A percentile compares a stretch with the other conserved stretches of the same genome.
phyloP scores from a whole-genome alignment of 345 rosid genomes.

The Eucalyptus urophylla region DNA sequence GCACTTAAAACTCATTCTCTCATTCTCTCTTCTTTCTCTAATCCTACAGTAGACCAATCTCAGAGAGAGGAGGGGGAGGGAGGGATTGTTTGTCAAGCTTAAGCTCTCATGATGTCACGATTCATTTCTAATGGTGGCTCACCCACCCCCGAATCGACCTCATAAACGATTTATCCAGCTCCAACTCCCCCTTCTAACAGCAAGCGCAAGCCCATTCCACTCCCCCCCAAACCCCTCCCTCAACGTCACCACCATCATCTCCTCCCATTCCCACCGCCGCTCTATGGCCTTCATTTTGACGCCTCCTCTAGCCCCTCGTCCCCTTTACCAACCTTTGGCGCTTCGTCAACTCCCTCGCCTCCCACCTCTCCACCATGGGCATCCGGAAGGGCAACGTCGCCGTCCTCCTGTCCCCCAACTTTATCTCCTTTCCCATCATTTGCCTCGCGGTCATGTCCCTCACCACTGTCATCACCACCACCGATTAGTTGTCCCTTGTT shows the following conservation, averaged over 20 bases:
- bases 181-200: background rate
- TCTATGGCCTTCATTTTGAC: slow-evolving; percentile 58
- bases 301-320: slow-evolving; percentile 54
- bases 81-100: background rate
- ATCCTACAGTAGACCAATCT: background rate
- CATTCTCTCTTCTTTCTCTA: background rate
- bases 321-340: slow-evolving; percentile 55
- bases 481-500: no score
- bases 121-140: background rate
- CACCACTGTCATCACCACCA: no score
- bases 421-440: background rate
- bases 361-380: background rate
- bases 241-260: background rate
- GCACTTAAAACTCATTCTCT: background rate
- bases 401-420: background rate
- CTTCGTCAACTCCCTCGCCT: slow-evolving; percentile 45
- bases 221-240: background rate
- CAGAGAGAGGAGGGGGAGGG: background rate
- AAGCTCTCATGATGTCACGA: background rate
- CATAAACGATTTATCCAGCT: background rate
- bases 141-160: background rate
- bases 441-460: no score
- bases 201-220: background rate
- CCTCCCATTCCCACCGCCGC: slow-evolving; percentile 38
- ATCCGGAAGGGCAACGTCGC: background rate